Base-by-base conservation (phyloP, 2,329 filamentous ascomycete genomes). In the Exophiala alcalophila region DNA sequence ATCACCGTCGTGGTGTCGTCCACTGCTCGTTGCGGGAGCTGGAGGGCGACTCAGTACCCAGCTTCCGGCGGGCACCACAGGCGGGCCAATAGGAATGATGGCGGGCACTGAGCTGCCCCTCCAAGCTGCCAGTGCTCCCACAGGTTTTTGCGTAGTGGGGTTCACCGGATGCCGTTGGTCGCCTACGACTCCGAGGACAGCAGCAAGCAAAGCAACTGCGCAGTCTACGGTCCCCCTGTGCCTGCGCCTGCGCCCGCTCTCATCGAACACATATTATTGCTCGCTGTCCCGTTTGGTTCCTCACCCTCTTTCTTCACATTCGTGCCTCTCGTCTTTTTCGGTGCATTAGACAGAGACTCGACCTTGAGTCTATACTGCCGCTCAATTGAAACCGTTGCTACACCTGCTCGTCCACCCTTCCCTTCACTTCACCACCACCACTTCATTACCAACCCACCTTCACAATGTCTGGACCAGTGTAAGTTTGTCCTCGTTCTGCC, bases 401-500 rank as follows among this genome's bases (percentile, higher is more conserved):
- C 28, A 28, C 20, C 25, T 30, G 8, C 35, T 31, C 20, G 26
- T 29, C 23, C 29, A 20, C 18, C 19, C 43, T 20, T n/a, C 23
- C 20, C 19, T 15, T 27, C 38, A 27, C n/a, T 27, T 15, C 20
- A 44, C 28, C 25, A 26, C 23, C 14, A 40, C 30, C 21, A 31
- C 11, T 19, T 40, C 25, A 24, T 33, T 24, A 19, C 23, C 29
- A 21, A 43, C 10, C 34, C 25, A 50, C 50, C 40, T 36, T 40
- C 47, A 57, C 40, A 31, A 57, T 57, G 55, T 57, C 55, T 44
- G 52, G 48, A 37, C 35, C 55, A 54, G 52, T 55, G 55, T 57
- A 50, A 55, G 55, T 53, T 25, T 12, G 16, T 18, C 34, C 19
- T 26, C 28, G 23, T 18, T 16, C 12, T 11, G 30, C 23, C 16